Base-by-base conservation (phyloP, 805 yeast genomes). In the Lipomyces lipofer region DNA sequence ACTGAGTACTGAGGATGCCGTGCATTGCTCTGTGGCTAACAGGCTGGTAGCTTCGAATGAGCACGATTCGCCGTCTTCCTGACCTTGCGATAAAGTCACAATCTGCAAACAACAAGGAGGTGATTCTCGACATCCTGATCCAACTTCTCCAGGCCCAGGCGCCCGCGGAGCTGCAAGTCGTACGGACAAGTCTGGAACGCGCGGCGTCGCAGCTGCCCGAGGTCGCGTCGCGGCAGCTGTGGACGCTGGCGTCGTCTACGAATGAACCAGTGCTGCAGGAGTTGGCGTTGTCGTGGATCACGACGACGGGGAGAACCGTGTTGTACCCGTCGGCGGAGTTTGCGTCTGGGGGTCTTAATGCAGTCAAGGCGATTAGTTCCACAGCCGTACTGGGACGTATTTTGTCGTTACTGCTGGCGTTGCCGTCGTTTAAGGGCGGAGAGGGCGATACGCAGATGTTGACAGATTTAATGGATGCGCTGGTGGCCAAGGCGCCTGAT, bases 111-210 rank as follows among this genome's bases (percentile, higher is more conserved):
- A 47, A 56, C 29, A 36, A 51, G 28, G 57, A 43, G 19, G 10
- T 36, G 13, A 22, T 55, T 13, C 10, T 51, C 19, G 58, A 58
- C 38, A 51, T 56, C 27, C 36, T 58, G 39, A 22, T 54, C 4
- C 57, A 44, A 33, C 46, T 56, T 5, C 43, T 58, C 13, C 60
- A 56, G 19, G 43, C 60, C 4, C 52, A 36, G 32, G 32, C 19
- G 9, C 50, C 50, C 10, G 29, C 51, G 2, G 62, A 58, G 44
- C 51, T 49, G 6, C 40, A 49, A 22, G 28, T 27, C 15, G 60
- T 51, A 6, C 29, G 32, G n/a, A n/a, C 33, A 3, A 35, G 51
- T 12, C 43, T 58, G 8, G 51, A 33, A n/a, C 35, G 36, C 17
- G 27, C 49, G 9, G 30, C 47, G 4, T 25, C 15, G 10, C 49